A percentile compares a stretch with the other conserved stretches of the same genome.
Evolutionary conservation across 1,284 basidiomycete species (phyloP).

Genomic region (Phylloporus gajari): DNA sequence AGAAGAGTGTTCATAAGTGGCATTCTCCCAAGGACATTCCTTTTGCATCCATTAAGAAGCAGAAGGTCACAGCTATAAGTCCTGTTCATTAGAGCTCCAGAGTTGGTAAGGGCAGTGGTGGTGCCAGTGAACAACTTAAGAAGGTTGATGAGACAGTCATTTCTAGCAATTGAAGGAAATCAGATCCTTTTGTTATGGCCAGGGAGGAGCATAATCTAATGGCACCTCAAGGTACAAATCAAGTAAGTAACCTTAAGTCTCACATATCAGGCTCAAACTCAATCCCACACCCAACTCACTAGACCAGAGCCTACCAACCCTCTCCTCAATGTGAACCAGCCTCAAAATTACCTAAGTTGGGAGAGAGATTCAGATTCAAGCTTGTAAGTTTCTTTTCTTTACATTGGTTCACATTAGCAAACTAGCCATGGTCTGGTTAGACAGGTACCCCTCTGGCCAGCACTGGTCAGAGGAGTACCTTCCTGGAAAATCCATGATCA

Average conservation of each 20-base stretch:
- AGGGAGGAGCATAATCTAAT: slow-evolving; percentile 1
- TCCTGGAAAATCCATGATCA: too few species aligned
- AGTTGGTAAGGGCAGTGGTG: slow-evolving; percentile 3
- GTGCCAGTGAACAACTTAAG: slow-evolving; percentile 1
- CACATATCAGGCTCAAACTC: too few species aligned
- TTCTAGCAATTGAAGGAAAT: not conserved
- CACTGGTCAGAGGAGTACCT: too few species aligned
- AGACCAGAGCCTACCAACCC: too few species aligned
- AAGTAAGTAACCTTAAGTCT: not conserved
- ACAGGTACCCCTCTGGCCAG: too few species aligned
- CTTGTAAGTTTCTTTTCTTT: too few species aligned
- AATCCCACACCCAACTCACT: too few species aligned
- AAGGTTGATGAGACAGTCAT: not conserved
- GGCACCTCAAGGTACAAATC: not conserved
- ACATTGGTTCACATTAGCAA: too few species aligned
- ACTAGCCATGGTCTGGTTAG: too few species aligned
- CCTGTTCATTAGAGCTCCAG: not conserved
- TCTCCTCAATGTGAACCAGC: too few species aligned
- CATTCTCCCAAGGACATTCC: not conserved
- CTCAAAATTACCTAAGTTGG: not conserved
- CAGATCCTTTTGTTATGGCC: not conserved
- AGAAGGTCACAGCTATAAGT: not conserved
- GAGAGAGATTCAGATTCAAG: not conserved
- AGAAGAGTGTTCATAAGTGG: not conserved
- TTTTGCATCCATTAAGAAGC: not conserved